These are phyloP conservation scores for Lanmaoa pseudosensibilis DNA, from an alignment of 768 basidiomycete genomes.

Conservation along the genomic window DNA sequence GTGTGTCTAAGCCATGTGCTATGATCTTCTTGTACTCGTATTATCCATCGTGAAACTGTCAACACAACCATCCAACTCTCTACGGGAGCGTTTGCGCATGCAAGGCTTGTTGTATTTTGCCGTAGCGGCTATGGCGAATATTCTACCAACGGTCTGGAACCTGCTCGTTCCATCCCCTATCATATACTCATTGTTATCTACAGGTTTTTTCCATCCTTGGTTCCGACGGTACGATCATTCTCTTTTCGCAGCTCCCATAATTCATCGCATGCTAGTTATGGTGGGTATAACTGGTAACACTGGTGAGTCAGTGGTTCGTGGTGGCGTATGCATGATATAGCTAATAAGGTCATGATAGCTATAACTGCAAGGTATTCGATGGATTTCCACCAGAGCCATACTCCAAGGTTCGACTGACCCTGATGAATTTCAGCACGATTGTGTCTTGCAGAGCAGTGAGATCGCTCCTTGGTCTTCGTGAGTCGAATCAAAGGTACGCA, in stretches of 20 bases:
- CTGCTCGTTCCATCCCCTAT: background rate
- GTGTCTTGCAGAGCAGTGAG: slow-evolving; percentile 16
- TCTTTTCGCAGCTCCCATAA: background rate
- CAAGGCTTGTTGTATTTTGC: slow-evolving; percentile 23
- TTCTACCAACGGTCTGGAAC: slow-evolving; percentile 13
- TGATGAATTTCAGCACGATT: slow-evolving; percentile 11
- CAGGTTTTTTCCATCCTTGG: slow-evolving; percentile 15
- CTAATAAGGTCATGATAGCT: slow-evolving; percentile 6
- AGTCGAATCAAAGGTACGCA: background rate
- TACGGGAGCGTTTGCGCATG: slow-evolving; percentile 10
- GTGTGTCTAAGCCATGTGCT: slow-evolving; percentile 14
- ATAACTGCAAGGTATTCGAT: slow-evolving; percentile 12
- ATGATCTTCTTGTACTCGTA: slow-evolving; percentile 20
- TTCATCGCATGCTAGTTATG: slow-evolving; percentile 5
- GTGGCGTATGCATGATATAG: background rate
- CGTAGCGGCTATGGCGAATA: slow-evolving; percentile 11
- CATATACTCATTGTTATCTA: background rate
- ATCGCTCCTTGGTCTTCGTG: slow-evolving; percentile 9
- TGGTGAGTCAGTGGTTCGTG: slow-evolving; percentile 1
- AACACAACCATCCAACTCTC: slow-evolving; percentile 8
- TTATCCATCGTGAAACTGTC: slow-evolving; percentile 18
- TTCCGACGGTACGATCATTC: slow-evolving; percentile 2
- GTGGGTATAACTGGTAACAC: slow-evolving; percentile 1
- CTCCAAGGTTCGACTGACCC: background rate
- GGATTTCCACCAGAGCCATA: background rate